Evolutionary conservation across 306 rosid genomes (phyloP).

Genomic region (Cucurbita pepo): DNA sequence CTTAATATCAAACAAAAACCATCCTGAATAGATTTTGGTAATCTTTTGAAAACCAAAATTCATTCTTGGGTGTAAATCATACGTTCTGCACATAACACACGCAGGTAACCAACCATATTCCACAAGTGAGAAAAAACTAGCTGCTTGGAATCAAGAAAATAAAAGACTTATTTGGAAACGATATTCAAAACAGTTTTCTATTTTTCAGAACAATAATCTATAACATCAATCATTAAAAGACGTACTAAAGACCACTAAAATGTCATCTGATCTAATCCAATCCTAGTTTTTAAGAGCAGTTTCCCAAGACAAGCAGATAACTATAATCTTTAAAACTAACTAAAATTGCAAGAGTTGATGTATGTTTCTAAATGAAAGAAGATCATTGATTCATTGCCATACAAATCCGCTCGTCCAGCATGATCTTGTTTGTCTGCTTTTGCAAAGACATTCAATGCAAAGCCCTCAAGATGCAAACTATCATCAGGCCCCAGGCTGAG

Average conservation of each 20-base stretch:
- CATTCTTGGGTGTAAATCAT: not conserved
- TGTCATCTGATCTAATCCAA: not conserved
- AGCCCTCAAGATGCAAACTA: conserved; percentile 76
- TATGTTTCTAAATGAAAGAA: not conserved
- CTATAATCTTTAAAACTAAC: not conserved
- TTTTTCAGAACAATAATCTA: not conserved
- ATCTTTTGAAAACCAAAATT: not conserved
- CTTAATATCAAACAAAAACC: not conserved
- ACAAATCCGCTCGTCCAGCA: conserved; percentile 92
- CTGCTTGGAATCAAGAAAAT: not conserved
- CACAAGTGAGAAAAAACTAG: not conserved
- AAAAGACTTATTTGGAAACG: not conserved
- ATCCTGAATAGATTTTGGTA: not conserved
- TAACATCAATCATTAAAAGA: not conserved
- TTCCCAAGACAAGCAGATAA: not conserved
- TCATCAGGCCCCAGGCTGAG: conserved; percentile 80
- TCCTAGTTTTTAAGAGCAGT: not conserved
- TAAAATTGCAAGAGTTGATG: not conserved
- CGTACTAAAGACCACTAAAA: not conserved
- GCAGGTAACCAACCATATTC: not conserved
- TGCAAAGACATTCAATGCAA: conserved; percentile 76
- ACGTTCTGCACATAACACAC: not conserved
- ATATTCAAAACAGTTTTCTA: not conserved
- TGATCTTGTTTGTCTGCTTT: conserved; percentile 99
- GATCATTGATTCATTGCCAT: conserved; percentile 6